Evolutionary conservation across 305 asterid genomes (phyloP).

Genomic region (Fraxinus sp.): DNA sequence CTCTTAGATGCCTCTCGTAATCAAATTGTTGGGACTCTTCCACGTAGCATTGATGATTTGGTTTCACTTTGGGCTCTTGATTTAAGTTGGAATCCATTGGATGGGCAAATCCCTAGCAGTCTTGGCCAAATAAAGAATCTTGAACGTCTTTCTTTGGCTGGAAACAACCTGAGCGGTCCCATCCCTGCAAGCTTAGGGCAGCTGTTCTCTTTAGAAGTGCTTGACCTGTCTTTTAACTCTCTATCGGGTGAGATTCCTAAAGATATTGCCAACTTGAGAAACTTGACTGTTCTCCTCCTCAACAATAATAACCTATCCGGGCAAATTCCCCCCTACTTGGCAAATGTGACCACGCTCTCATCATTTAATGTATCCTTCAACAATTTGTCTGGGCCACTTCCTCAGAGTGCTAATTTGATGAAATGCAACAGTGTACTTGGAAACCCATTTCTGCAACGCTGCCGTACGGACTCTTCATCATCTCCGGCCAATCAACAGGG

Average conservation of each 20-base stretch:
- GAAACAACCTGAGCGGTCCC: constrained; percentile 68
- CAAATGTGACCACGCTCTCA: constrained; percentile 45
- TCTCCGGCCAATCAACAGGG: constrained; percentile 52
- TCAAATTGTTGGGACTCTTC: constrained; percentile 54
- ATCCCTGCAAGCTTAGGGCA: constrained; percentile 69
- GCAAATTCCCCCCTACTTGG: constrained; percentile 54
- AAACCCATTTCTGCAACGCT: constrained; percentile 57
- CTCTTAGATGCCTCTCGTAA: constrained; percentile 63
- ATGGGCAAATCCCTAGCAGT: constrained; percentile 67
- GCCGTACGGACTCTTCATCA: constrained; percentile 48
- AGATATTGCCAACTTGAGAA: constrained; percentile 52
- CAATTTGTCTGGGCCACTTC: constrained; percentile 67
- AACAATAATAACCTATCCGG: constrained; percentile 73
- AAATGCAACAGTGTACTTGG: constrained; percentile 63
- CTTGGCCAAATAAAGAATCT: constrained; percentile 61
- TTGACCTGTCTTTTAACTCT: constrained; percentile 75
- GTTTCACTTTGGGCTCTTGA: constrained; percentile 58
- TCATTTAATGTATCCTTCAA: constrained; percentile 64
- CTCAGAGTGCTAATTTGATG: constrained; percentile 41
- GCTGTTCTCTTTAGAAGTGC: constrained; percentile 54
- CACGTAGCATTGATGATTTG: constrained; percentile 50
- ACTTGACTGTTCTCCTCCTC: constrained; percentile 53
- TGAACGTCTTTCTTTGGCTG: constrained; percentile 60
- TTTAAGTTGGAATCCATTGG: constrained; percentile 67
- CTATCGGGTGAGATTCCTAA: constrained; percentile 68